Evolutionary conservation across 495 filamentous ascomycete species (phyloP).

Genomic region (Penicillium paxilli): DNA sequence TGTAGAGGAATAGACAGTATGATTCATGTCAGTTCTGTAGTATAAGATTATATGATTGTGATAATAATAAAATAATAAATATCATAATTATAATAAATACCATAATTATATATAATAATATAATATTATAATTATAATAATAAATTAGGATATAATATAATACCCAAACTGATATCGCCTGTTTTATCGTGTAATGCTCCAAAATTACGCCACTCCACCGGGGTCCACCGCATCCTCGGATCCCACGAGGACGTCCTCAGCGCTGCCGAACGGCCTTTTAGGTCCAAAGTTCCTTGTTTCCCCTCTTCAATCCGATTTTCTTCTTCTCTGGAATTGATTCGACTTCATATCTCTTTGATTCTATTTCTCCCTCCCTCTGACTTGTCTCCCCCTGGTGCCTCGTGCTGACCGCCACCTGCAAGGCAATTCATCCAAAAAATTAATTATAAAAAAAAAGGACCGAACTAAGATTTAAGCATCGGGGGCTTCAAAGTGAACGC

Average conservation of each 20-base stretch:
- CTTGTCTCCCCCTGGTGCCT: constrained; percentile 28
- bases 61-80: too few species aligned
- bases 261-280: constrained; percentile 36
- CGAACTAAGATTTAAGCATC: constrained; percentile 53
- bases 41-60: too few species aligned
- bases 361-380: constrained; percentile 22
- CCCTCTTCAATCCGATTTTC: constrained; percentile 23
- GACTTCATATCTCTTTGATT: constrained; percentile 28
- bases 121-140: too few species aligned
- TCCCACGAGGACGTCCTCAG: constrained; percentile 41
- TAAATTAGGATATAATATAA: too few species aligned
- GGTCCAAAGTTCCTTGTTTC: constrained; percentile 27
- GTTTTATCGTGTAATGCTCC: constrained; percentile 2
- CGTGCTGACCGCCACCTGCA: constrained; percentile 47
- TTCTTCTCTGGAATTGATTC: constrained; percentile 29
- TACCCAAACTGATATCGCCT: too few species aligned
- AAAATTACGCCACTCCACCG: constrained; percentile 45
- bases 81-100: too few species aligned
- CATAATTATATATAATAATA: too few species aligned
- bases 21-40: too few species aligned
- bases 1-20: too few species aligned
- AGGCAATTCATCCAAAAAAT: constrained; percentile 28
- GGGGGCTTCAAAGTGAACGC: constrained; percentile 34
- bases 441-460: constrained; percentile 30
- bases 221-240: constrained; percentile 42